Base-by-base conservation (phyloP, 1,284 basidiomycete genomes). In the Chalciporus sp. region DNA sequence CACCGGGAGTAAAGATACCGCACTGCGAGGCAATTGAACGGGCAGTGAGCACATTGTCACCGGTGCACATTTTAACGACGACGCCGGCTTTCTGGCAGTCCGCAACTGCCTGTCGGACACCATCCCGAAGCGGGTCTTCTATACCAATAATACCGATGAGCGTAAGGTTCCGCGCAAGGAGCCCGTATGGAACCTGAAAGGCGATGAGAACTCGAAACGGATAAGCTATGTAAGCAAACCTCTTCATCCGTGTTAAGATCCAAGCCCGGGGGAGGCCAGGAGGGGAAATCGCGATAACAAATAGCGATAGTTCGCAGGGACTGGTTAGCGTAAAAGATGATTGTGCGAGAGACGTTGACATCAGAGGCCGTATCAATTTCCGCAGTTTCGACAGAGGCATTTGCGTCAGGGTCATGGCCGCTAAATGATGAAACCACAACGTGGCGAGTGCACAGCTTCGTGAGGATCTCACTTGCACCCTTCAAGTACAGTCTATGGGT, bases 1-100 rank as follows among this genome's bases (percentile, higher is more conserved):
- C 95, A 35, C 94, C 95, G 2, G 88, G 75, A 7, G 88, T 90
- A 74, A 91, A 97, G 70, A 98, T 98, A 42, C 95, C 94, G 68
- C 95, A 98, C 68, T 98, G 96, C 7, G 83, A 81, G 35, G 96
- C 95, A 64, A 99, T 99, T 7, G 95, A 98, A 23, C 92, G 84
- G 41, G 92, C 92, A 7, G 94, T 96, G 43, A 98, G 81, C 47
- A 95, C 92, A 63, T 98, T 99, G 75, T 99, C 96, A 68, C 95
- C 96, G 0, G 96, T 98, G 72, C 94, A 97, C 95, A 99, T 99
- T 78, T 98, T 98, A 76, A 99, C 88, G 28, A 83, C 81, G n/a
- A 99, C 95, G 61, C 95, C 95, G 39, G 97, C 96, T 52, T 79
- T 81, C 63, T 85, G 84, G 70, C 95, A 98, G 59, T 91, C 86